Base-by-base conservation (phyloP, 2,329 filamentous ascomycete genomes). In the Penicillium expansum region DNA sequence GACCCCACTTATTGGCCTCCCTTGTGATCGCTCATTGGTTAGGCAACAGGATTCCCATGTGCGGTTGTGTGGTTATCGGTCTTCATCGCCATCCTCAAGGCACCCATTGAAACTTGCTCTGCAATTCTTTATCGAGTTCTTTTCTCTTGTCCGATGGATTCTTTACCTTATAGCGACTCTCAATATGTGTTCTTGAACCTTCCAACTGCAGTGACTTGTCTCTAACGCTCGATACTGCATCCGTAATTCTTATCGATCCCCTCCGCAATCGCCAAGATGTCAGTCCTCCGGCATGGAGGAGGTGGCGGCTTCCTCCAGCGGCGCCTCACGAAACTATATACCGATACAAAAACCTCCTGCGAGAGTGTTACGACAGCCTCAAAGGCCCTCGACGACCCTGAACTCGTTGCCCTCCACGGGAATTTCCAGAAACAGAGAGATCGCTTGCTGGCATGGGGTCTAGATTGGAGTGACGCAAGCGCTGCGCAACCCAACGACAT, bases 371-470 rank as follows among this genome's bases (percentile, higher is more conserved):
- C 72, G 52, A 78, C 72, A 56, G 77, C 74, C 60, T 80, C 72
- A 64, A 82, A 73, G 72, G 80, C 70, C 66, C 69, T 74, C 48
- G 76, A 78, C 52, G 74, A 77, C 51, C 82, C 81, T 33, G 82
- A 86, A 55, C 77, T 84, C 13, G 77, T 80, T 24, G 78, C 80
- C 29, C 74, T 87, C 37, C 81, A 86, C 62, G 80, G 80, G 56
- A 84, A 83, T 63, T 85, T 85, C 66, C 78, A 83, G 57, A 85
- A 84, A 52, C 85, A 88, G 67, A 84, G 85, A 67, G 84, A 87
- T 69, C 76, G 85, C 20, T 74, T 87, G 47, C 79, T 86, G 39
- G 81, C 84, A 32, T 88, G 85, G 85, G 85, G 85, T 45, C 73
- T 87, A 56, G 83, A 86, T 68, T 88, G 85, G 85, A 85, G 80